These are phyloP conservation scores for Detonula confervacea DNA, from an alignment of 352 stramenopile species.

Conservation along the genomic window DNA sequence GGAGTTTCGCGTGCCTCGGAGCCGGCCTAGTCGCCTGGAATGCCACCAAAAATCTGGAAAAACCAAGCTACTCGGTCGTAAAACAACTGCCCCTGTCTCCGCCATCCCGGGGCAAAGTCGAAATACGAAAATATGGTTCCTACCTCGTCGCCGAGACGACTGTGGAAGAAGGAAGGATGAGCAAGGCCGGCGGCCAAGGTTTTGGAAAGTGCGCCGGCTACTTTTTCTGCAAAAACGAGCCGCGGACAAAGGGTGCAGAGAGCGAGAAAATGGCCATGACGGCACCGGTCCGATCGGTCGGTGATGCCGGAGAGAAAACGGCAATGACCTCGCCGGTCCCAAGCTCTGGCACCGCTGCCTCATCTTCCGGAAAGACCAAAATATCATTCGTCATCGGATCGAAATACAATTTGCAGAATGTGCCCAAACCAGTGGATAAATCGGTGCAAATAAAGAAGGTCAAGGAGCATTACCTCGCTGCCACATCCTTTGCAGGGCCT, in stretches of 20 bases:
- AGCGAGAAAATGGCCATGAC: too few species aligned
- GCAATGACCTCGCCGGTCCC: constrained; percentile 40
- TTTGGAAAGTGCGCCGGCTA: too few species aligned
- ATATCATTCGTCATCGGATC: constrained; percentile 80
- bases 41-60: constrained; percentile 58
- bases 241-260: too few species aligned
- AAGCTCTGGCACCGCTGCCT: constrained; percentile 1
- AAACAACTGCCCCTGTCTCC: constrained; percentile 20
- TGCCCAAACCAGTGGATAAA: constrained; percentile 59
- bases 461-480: constrained; percentile 54
- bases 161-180: too few species aligned
- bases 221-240: too few species aligned
- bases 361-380: constrained; percentile 51
- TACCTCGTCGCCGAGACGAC: constrained; percentile 73
- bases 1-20: constrained; percentile 28
- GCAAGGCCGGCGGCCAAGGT: too few species aligned
- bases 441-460: constrained; percentile 59
- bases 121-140: constrained; percentile 65
- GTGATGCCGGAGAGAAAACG: constrained; percentile 33
- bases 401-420: too few species aligned
- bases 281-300: constrained; percentile 57
- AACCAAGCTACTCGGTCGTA: constrained; percentile 60
- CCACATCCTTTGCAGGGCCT: constrained; percentile 56
- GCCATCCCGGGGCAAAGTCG: constrained; percentile 25
- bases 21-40: constrained; percentile 55